Conservation (phyloP, 768 basidiomycete genomes). For the Amanita muscaria region DNA sequence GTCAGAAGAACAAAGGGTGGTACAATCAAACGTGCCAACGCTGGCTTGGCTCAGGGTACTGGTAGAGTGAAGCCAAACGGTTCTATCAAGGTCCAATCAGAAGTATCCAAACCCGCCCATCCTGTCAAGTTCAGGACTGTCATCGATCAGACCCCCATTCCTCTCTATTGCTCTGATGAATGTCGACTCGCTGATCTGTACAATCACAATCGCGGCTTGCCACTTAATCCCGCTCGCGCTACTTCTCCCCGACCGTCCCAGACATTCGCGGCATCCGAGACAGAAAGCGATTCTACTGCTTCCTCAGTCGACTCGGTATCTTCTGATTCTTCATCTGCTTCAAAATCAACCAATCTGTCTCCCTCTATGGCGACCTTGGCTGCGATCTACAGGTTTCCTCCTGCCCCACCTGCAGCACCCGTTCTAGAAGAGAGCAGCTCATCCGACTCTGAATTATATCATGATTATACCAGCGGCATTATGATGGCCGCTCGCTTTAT, state of each 20-base stretch:
- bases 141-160: constrained; percentile 75
- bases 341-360: constrained; percentile 24
- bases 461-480: constrained; percentile 48
- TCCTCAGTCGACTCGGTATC: constrained; percentile 11
- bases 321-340: constrained; percentile 16
- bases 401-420: constrained; percentile 45
- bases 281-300: constrained; percentile 26
- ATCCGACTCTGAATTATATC: constrained; percentile 16
- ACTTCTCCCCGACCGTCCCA: constrained; percentile 29
- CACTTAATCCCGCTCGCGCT: constrained; percentile 37
- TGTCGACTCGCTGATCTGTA: constrained; percentile 56
- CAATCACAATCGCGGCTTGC: constrained; percentile 28
- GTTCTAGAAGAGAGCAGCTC: constrained; percentile 23
- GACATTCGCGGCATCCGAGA: constrained; percentile 24
- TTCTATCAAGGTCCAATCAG: constrained; percentile 33
- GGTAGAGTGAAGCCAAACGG: constrained; percentile 54
- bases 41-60: constrained; percentile 58
- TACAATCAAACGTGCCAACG: constrained; percentile 31
- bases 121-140: constrained; percentile 49
- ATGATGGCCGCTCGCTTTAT: constrained; percentile 64
- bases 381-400: constrained; percentile 36
- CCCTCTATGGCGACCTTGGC: constrained; percentile 26
- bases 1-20: constrained; percentile 22
- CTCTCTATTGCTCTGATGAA: constrained; percentile 78
- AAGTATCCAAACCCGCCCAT: constrained; percentile 17